Evolutionary conservation across 805 yeast species (phyloP).

Genomic region (Starmerella sirachaensis): DNA sequence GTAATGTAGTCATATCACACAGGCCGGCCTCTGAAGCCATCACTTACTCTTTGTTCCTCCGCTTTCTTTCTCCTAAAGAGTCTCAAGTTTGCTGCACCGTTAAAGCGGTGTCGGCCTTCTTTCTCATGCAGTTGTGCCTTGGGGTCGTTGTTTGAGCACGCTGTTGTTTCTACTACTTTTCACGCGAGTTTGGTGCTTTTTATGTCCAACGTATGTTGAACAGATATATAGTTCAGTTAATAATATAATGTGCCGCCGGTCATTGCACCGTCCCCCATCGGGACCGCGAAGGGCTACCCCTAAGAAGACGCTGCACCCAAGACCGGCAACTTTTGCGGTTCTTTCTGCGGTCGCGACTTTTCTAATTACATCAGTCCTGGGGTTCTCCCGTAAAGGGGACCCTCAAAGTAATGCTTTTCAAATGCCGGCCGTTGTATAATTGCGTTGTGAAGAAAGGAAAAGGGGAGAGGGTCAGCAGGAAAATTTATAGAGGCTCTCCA

Average conservation of each 20-base stretch:
- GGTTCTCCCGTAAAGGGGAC: constrained; percentile 20
- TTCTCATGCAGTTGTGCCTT: too few relatives aligned
- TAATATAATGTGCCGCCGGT: constrained; percentile 17
- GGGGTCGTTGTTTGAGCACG: background rate
- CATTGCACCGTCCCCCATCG: constrained; percentile 22
- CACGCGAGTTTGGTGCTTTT: background rate
- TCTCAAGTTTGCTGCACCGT: too few relatives aligned
- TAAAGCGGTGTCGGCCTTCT: too few relatives aligned
- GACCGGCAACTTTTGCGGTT: constrained; percentile 21
- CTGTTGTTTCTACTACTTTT: background rate
- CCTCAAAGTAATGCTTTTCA: constrained; percentile 23
- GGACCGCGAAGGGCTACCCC: constrained; percentile 25
- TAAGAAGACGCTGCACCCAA: constrained; percentile 24
- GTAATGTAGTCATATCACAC: constrained; percentile 15
- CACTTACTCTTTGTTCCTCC: too few relatives aligned
- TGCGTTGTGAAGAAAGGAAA: constrained; percentile 21
- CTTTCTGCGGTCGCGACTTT: constrained; percentile 20
- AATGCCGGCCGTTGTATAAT: constrained; percentile 13
- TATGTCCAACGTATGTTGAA: too few relatives aligned
- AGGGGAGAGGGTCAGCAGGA: too few relatives aligned
- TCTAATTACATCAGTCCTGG: constrained; percentile 21
- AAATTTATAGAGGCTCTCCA: too few relatives aligned
- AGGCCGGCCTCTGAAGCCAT: too few relatives aligned
- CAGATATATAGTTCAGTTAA: too few relatives aligned
- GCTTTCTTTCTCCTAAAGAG: too few relatives aligned